phyloP scores from a whole-genome alignment of 2,329 filamentous ascomycete genomes.

The Colletotrichum melonis region DNA sequence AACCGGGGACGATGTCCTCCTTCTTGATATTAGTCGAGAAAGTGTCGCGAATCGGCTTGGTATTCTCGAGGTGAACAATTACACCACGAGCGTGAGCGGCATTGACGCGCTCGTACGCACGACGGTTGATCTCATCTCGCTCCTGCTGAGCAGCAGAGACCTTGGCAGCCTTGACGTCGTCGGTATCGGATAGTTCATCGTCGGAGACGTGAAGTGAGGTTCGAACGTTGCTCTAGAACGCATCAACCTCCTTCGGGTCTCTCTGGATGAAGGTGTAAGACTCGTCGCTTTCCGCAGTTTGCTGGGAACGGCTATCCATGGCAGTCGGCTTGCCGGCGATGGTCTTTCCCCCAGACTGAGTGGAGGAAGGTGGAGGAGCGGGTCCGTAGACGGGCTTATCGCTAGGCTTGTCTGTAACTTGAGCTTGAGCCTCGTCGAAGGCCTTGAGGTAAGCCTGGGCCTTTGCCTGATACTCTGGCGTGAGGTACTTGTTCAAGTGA shows the following conservation, averaged over 20 bases:
- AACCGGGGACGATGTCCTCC: slow-evolving; percentile 12
- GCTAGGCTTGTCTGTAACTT: not conserved
- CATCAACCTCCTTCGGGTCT: slow-evolving; percentile 40
- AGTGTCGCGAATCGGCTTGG: slow-evolving; percentile 10
- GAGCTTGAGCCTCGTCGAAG: not conserved
- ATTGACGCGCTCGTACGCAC: slow-evolving; percentile 21
- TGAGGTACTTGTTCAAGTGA: slow-evolving; percentile 10
- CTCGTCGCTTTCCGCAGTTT: not conserved
- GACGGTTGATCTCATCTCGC: slow-evolving; percentile 1
- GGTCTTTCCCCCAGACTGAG: not conserved
- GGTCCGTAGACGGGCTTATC: not conserved
- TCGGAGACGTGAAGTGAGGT: slow-evolving; percentile 44
- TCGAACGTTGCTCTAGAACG: slow-evolving; percentile 47
- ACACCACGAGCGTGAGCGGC: slow-evolving; percentile 14
- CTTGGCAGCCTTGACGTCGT: slow-evolving; percentile 1
- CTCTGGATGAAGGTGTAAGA: slow-evolving; percentile 16
- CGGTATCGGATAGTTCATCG: slow-evolving; percentile 39
- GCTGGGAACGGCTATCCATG: not conserved
- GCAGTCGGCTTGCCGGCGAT: not conserved
- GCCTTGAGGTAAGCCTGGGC: not conserved
- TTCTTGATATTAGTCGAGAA: slow-evolving; percentile 19
- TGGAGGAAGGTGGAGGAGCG: not conserved
- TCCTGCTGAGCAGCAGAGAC: not conserved
- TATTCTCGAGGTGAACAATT: slow-evolving; percentile 13
- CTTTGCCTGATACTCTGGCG: not conserved